Conservation (phyloP, 2,329 filamentous ascomycete genomes). For the Xylaria sp. region DNA sequence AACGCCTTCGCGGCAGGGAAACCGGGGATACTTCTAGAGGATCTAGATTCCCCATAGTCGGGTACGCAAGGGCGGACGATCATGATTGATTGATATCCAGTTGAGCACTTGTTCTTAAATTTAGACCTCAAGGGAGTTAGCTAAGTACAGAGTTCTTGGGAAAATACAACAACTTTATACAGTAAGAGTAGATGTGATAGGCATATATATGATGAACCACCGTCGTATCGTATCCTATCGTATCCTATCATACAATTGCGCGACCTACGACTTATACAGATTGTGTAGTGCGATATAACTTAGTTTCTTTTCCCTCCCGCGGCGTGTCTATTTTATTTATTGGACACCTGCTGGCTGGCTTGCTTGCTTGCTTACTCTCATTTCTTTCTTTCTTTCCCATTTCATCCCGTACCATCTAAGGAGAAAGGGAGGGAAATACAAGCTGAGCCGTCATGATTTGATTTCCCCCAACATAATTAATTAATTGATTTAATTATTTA, state of each 20-base stretch:
- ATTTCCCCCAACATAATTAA: no score
- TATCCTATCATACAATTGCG: constrained; percentile 25
- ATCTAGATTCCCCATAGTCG: neutral
- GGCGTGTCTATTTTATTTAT: neutral
- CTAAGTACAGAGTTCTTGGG: neutral
- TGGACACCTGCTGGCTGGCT: no score
- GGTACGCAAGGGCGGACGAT: neutral
- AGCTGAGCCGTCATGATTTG: no score
- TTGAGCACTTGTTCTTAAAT: neutral
- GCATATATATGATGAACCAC: constrained; percentile 1
- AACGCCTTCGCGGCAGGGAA: neutral
- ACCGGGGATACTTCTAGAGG: neutral
- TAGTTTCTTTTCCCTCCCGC: neutral
- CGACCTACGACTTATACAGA: neutral
- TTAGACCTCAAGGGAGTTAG: neutral
- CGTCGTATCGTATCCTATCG: constrained; percentile 21
- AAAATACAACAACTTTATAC: constrained; percentile 36
- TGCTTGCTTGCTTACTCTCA: neutral
- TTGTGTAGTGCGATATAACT: neutral
- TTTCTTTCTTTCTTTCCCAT: neutral
- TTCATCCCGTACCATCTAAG: neutral
- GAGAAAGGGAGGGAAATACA: neutral
- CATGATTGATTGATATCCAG: neutral
- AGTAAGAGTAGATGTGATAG: constrained; percentile 13
- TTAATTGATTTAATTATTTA: no score